Evolutionary conservation across 805 yeast genomes (phyloP).

Genomic region (Myxozyma lipomycoides): DNA sequence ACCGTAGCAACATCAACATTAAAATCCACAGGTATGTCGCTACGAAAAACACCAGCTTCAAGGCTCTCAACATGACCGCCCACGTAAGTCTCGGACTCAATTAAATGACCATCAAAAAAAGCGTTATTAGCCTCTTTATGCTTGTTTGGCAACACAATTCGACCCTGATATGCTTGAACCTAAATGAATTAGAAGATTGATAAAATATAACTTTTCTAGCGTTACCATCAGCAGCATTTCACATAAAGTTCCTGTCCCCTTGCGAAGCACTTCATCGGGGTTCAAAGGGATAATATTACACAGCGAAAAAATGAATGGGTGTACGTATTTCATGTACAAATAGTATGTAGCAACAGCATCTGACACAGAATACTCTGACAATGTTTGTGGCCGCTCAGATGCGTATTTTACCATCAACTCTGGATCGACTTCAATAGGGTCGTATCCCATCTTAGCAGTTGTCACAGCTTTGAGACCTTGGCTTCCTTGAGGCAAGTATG

Average conservation of each 20-base stretch:
- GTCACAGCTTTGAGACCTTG: slow-evolving; percentile 98
- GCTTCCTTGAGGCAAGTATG: slow-evolving; percentile 95
- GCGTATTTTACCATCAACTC: slow-evolving; percentile 95
- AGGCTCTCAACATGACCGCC: slow-evolving; percentile 98
- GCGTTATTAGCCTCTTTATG: slow-evolving; percentile 92
- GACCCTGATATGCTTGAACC: slow-evolving; percentile 72
- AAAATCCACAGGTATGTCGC: slow-evolving; percentile 75
- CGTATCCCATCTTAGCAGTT: slow-evolving; percentile 89
- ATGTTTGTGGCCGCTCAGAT: slow-evolving; percentile 80
- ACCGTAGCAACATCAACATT: slow-evolving; percentile 75
- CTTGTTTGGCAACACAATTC: slow-evolving; percentile 84
- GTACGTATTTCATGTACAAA: slow-evolving; percentile 92
- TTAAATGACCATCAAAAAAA: slow-evolving; percentile 87
- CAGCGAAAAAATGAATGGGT: slow-evolving; percentile 91
- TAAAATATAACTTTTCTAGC: background rate
- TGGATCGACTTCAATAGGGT: slow-evolving; percentile 95
- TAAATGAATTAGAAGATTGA: background rate
- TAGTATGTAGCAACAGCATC: slow-evolving; percentile 99
- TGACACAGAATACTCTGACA: slow-evolving; percentile 96
- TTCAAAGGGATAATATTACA: slow-evolving; percentile 93
- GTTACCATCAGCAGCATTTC: slow-evolving; percentile 88
- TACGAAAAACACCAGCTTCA: slow-evolving; percentile 96
- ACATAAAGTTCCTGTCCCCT: slow-evolving; percentile 98
- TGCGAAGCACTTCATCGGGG: slow-evolving; percentile 92
- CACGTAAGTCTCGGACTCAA: slow-evolving; percentile 94